These are phyloP conservation scores for Cutaneotrichosporon cyanovorans DNA, from an alignment of 1,284 basidiomycete species.

Conservation along the genomic window DNA sequence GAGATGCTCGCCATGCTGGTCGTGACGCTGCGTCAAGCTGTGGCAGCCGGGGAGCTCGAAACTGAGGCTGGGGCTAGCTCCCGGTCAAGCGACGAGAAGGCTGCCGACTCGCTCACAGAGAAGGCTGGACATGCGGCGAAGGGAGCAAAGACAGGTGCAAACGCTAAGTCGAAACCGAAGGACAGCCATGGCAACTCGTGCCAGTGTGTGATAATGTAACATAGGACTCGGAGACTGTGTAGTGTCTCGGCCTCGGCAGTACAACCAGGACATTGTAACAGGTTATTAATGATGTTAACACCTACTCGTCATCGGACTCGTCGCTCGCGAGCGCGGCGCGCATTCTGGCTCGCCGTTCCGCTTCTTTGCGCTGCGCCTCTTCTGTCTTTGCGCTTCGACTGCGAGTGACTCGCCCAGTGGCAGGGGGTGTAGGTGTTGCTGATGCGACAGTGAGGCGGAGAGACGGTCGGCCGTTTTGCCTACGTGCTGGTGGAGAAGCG, in stretches of 20 bases:
- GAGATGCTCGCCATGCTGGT: background rate
- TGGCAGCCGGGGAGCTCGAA: conserved; percentile 5
- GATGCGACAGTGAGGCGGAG: no score
- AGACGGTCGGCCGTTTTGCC: background rate
- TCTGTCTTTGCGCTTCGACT: conserved; percentile 25
- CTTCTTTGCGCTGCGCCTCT: conserved; percentile 22
- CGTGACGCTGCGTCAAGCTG: background rate
- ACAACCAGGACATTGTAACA: no score
- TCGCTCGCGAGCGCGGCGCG: conserved; percentile 24
- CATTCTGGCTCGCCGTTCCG: conserved; percentile 20
- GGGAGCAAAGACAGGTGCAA: no score
- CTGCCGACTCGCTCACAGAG: no score
- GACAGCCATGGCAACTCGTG: background rate
- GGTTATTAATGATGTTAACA: no score
- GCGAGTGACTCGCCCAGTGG: conserved; percentile 1
- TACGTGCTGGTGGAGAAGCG: background rate
- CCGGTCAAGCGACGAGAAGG: conserved; percentile 6
- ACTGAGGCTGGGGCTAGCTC: no score
- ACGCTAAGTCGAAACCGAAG: no score
- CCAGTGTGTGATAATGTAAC: background rate
- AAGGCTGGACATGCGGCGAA: conserved; percentile 13
- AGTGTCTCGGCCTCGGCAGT: no score
- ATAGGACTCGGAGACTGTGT: no score
- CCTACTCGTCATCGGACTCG: no score
- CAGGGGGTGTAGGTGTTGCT: background rate